These are phyloP conservation scores for Dichotomocladium elegans DNA, from an alignment of 371 early-diverging fungal species.

Conservation along the genomic window DNA sequence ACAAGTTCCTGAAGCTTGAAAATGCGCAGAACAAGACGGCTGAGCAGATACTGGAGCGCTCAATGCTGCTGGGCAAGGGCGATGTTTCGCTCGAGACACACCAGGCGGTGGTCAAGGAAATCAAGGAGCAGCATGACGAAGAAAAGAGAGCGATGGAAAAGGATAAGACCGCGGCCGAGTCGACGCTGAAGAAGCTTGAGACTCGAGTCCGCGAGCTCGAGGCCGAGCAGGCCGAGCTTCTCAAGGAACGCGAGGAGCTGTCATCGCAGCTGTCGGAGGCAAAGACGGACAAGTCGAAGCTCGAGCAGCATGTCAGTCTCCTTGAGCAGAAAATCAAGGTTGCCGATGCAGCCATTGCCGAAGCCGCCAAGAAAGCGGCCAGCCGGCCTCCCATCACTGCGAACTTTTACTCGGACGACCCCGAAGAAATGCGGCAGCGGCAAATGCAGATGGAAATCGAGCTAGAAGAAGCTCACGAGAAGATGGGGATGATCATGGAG, in stretches of 20 bases:
- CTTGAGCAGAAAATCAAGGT: slow-evolving; percentile 44
- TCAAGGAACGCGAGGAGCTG: slow-evolving; percentile 58
- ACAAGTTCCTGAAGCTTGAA: slow-evolving; percentile 42
- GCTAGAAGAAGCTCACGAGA: slow-evolving; percentile 50
- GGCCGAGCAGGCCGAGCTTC: slow-evolving; percentile 50
- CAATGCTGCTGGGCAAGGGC: slow-evolving; percentile 20
- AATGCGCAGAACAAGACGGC: slow-evolving; percentile 41
- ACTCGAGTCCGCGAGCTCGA: slow-evolving; percentile 46
- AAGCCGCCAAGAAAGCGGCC: slow-evolving; percentile 30
- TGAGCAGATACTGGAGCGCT: slow-evolving; percentile 32
- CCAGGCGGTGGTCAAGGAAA: slow-evolving; percentile 37
- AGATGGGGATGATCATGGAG: slow-evolving; percentile 39
- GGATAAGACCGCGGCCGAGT: slow-evolving; percentile 9
- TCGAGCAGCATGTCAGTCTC: slow-evolving; percentile 32
- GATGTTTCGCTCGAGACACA: slow-evolving; percentile 29
- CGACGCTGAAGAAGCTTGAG: slow-evolving; percentile 30
- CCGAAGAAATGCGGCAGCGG: slow-evolving; percentile 31
- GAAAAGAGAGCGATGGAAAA: slow-evolving; percentile 18
- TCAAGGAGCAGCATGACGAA: slow-evolving; percentile 24
- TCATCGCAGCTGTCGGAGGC: slow-evolving; percentile 51
- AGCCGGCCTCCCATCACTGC: slow-evolving; percentile 8
- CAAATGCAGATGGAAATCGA: slow-evolving; percentile 45
- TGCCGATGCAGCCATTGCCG: slow-evolving; percentile 46
- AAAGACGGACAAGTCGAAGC: slow-evolving; percentile 50
- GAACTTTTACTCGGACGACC: slow-evolving; percentile 24